These are phyloP conservation scores for Aspergillus sp. DNA, from an alignment of 2,329 filamentous ascomycete species.

Conservation along the genomic window DNA sequence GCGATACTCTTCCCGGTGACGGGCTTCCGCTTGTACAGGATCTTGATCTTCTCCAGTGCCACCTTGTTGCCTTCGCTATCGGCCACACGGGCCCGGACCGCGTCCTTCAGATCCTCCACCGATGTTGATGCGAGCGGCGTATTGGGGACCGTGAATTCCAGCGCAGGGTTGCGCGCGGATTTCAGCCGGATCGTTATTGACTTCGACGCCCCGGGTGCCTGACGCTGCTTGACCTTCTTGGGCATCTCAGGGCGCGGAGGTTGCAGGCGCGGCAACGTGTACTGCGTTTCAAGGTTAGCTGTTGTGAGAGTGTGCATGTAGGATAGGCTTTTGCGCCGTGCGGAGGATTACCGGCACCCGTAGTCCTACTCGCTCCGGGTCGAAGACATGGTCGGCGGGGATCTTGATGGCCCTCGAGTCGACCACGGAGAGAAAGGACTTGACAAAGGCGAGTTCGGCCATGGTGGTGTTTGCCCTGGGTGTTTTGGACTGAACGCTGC, in stretches of 20 bases:
- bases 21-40: constrained; percentile 82
- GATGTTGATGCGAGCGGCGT: constrained; percentile 59
- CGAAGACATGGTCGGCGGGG: constrained; percentile 81
- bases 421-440: constrained; percentile 68
- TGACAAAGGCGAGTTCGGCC: constrained; percentile 79
- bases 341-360: constrained; percentile 58
- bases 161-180: constrained; percentile 61
- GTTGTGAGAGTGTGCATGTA: not conserved
- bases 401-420: constrained; percentile 73
- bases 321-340: not conserved
- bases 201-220: constrained; percentile 31
- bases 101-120: constrained; percentile 66
- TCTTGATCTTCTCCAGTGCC: constrained; percentile 65
- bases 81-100: constrained; percentile 54
- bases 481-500: not conserved
- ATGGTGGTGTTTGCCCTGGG: constrained; percentile 37
- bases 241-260: constrained; percentile 35
- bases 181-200: constrained; percentile 28
- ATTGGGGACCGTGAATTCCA: constrained; percentile 56
- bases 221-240: constrained; percentile 27
- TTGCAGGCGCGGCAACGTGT: constrained; percentile 39
- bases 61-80: constrained; percentile 33
- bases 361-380: constrained; percentile 67
- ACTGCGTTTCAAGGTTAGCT: constrained; percentile 20
- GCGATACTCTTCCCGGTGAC: constrained; percentile 67